Base-by-base conservation (phyloP, 768 basidiomycete genomes). In the Tricholoma sp. region DNA sequence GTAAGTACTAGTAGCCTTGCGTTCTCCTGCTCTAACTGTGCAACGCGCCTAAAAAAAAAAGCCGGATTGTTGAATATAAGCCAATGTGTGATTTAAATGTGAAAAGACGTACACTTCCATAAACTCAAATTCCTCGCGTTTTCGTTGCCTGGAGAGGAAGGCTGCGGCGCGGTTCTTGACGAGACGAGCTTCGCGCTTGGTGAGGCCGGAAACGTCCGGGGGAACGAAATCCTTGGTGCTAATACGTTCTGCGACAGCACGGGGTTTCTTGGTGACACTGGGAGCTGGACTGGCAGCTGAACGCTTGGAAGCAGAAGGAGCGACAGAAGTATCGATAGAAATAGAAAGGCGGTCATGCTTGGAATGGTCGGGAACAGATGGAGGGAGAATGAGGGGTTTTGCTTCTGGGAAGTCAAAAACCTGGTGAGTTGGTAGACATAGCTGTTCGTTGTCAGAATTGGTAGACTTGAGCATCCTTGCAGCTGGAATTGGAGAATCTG, bases 81-180 rank as follows among this genome's bases (percentile, higher is more conserved):
- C 28, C 51, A 47, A 47, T 34, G 45, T 28, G 32, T 33, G 51
- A 31, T 52, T 52, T 56, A 63, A 61, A 56, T 50, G 56, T 58
- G 50, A 45, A 55, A 65, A 65, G 55, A 85, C 88, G 74, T 74
- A 93, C 90, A 88, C 73, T 78, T 94, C 92, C 89, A 94, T 93
- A 65, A 68, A 76, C 73, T 94, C 92, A 65, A 92, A 94, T 74
- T 94, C 91, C 73, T 94, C 92, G 55, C 92, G 84, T 72, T 94
- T 94, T 64, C 92, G 80, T 71, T 94, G 92, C 68, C 92, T 80
- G 72, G 86, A 88, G 67, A 94, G 86, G 76, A 94, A 94, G 57
- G 92, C 92, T 10, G 92, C 92, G 11, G 92, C 92, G 55, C 92
- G 82, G 74, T 94, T 94, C 79, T 94, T 94, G 56, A 94, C 89